These are phyloP conservation scores for Globisporangium sylvaticum DNA, from an alignment of 352 stramenopile species.

Conservation along the genomic window DNA sequence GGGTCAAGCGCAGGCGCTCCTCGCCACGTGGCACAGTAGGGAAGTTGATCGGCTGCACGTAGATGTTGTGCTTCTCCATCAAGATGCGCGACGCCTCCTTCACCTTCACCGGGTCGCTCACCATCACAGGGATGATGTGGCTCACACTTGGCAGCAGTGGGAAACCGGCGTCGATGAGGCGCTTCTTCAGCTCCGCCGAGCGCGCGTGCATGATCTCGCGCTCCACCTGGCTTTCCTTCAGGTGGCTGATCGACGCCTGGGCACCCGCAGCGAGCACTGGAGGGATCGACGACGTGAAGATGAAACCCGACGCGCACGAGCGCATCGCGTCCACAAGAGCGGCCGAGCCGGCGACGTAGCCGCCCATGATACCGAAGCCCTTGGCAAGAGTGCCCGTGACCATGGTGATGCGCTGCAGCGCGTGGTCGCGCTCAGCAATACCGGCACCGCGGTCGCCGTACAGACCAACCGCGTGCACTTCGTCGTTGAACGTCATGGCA, in stretches of 20 bases:
- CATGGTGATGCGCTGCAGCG: slow-evolving; percentile 85
- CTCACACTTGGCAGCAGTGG: slow-evolving; percentile 82
- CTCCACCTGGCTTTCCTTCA: slow-evolving; percentile 85
- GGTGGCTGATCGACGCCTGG: slow-evolving; percentile 69
- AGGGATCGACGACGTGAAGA: slow-evolving; percentile 90
- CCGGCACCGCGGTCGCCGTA: slow-evolving; percentile 86
- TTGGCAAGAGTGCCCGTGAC: slow-evolving; percentile 89
- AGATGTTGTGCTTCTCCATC: slow-evolving; percentile 90
- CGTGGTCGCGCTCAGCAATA: slow-evolving; percentile 85
- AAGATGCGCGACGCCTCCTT: slow-evolving; percentile 88
- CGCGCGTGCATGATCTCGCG: slow-evolving; percentile 80
- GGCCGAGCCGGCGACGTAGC: slow-evolving; percentile 87
- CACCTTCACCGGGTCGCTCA: slow-evolving; percentile 84
- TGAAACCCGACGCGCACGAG: slow-evolving; percentile 83
- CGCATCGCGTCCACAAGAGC: slow-evolving; percentile 86
- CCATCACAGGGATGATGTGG: slow-evolving; percentile 90
- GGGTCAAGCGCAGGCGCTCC: slow-evolving; percentile 87
- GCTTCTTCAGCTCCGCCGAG: slow-evolving; percentile 80
- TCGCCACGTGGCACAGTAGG: slow-evolving; percentile 85
- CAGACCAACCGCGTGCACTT: slow-evolving; percentile 87
- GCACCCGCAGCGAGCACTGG: slow-evolving; percentile 82
- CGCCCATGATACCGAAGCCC: slow-evolving; percentile 89
- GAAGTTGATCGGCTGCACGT: slow-evolving; percentile 92
- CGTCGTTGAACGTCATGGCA: slow-evolving; percentile 90
- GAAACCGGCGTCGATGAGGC: slow-evolving; percentile 80